Percentiles rank a stretch among this genome's conserved stretches.
Conservation (phyloP, 2,329 filamentous ascomycete genomes). For the Cryphonectria radicalis region DNA sequence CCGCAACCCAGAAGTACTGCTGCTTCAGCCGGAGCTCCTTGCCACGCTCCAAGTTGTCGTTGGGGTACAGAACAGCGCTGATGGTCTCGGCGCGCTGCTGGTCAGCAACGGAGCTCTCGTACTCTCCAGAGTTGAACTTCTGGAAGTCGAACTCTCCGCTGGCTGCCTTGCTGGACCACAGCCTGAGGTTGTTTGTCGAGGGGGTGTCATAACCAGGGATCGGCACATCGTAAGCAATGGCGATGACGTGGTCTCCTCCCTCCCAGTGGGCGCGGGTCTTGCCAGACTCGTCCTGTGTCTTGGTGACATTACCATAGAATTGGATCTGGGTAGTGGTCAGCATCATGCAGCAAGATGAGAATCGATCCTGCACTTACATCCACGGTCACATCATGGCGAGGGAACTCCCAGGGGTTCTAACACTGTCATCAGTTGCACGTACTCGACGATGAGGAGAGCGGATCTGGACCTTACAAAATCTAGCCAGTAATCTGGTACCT, state of each 20-base stretch:
- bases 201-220: slow-evolving; percentile 89
- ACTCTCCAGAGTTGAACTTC: slow-evolving; percentile 92
- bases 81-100: slow-evolving; percentile 99
- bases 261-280: slow-evolving; percentile 82
- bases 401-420: slow-evolving; percentile 94
- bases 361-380: slow-evolving; percentile 58
- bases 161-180: slow-evolving; percentile 97
- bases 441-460: too few relatives aligned
- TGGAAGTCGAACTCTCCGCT: slow-evolving; percentile 99
- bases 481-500: slow-evolving; percentile 95
- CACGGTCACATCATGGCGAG: slow-evolving; percentile 90
- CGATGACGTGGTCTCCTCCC: slow-evolving; percentile 88
- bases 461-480: slow-evolving; percentile 63
- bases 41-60: slow-evolving; percentile 93
- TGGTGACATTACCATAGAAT: slow-evolving; percentile 88
- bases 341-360: slow-evolving; percentile 11
- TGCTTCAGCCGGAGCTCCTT: slow-evolving; percentile 98
- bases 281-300: slow-evolving; percentile 74
- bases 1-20: slow-evolving; percentile 99
- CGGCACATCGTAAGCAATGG: slow-evolving; percentile 89
- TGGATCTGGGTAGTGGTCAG: slow-evolving; percentile 63
- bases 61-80: slow-evolving; percentile 94
- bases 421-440: neutral
- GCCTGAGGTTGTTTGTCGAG: slow-evolving; percentile 92
- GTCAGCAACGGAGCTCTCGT: slow-evolving; percentile 96